A percentile compares a stretch with the other conserved stretches of the same genome.
These are phyloP conservation scores for Dothistroma septosporum DNA, from an alignment of 2,329 filamentous ascomycete species.

Conservation along the genomic window DNA sequence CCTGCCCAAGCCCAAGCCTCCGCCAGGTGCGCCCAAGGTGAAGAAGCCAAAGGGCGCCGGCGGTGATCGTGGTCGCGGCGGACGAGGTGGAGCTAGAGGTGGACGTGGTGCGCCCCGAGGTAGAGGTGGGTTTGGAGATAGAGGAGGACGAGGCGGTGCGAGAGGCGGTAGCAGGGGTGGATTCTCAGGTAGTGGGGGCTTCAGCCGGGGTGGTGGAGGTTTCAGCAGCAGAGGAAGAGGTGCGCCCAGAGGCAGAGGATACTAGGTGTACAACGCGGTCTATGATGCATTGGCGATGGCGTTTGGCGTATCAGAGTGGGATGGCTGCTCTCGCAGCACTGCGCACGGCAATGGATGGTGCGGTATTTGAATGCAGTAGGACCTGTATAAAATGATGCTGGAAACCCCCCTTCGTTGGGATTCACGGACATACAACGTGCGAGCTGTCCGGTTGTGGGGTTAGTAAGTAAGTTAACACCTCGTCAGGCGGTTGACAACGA, in stretches of 20 bases:
- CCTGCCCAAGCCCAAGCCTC: constrained; percentile 84
- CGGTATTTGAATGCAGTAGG: background rate
- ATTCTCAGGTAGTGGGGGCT: constrained; percentile 31
- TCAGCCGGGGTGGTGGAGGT: constrained; percentile 15
- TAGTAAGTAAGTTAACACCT: too few relatives aligned
- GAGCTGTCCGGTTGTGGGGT: too few relatives aligned
- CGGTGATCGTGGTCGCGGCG: constrained; percentile 36
- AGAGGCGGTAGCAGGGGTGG: constrained; percentile 42
- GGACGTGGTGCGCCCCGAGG: constrained; percentile 53
- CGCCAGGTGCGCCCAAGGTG: constrained; percentile 60
- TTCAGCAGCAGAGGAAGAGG: constrained; percentile 22
- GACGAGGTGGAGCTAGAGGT: constrained; percentile 29
- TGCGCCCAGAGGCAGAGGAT: constrained; percentile 32
- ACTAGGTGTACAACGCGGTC: constrained; percentile 16
- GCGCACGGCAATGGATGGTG: background rate
- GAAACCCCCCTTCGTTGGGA: background rate
- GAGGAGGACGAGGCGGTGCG: constrained; percentile 42
- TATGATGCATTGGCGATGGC: constrained; percentile 18
- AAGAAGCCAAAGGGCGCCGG: constrained; percentile 63
- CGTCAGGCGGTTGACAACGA: too few relatives aligned
- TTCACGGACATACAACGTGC: too few relatives aligned
- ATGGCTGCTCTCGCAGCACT: background rate
- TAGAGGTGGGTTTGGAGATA: constrained; percentile 51
- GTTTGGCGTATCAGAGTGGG: constrained; percentile 11
- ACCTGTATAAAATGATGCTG: background rate